Conservation (phyloP, 768 basidiomycete genomes). For the Rhizopogon vulgaris region DNA sequence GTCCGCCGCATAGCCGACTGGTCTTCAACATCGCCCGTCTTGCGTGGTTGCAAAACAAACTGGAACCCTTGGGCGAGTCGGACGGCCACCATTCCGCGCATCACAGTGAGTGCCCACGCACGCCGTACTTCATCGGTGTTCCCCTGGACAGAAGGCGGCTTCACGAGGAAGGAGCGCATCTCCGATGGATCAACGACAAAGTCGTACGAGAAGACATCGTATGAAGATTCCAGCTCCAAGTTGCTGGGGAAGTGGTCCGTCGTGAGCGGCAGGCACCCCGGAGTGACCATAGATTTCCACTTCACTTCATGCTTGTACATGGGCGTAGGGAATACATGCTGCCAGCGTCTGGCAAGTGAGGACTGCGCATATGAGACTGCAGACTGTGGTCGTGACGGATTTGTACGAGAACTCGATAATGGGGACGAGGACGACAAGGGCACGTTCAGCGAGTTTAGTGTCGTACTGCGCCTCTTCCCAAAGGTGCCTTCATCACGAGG, state of each 20-base stretch:
- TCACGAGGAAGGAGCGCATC: slow-evolving; percentile 83
- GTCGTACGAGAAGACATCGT: slow-evolving; percentile 82
- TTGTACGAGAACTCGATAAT: slow-evolving; percentile 36
- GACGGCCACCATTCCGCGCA: slow-evolving; percentile 92
- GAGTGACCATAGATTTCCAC: slow-evolving; percentile 83
- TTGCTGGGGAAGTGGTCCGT: slow-evolving; percentile 81
- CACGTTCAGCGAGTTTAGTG: slow-evolving; percentile 30
- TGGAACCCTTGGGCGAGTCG: slow-evolving; percentile 93
- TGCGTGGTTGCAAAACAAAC: slow-evolving; percentile 60
- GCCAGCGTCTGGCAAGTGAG: slow-evolving; percentile 83
- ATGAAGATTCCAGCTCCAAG: slow-evolving; percentile 68
- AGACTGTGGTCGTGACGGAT: slow-evolving; percentile 61
- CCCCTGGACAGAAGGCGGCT: slow-evolving; percentile 45
- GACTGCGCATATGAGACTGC: slow-evolving; percentile 56
- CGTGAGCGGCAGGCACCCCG: slow-evolving; percentile 84
- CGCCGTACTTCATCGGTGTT: slow-evolving; percentile 52
- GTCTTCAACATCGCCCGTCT: slow-evolving; percentile 22
- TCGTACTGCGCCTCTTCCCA: slow-evolving; percentile 49
- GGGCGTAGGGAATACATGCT: slow-evolving; percentile 74
- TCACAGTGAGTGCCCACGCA: slow-evolving; percentile 72
- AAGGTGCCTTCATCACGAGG: slow-evolving; percentile 59
- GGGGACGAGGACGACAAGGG: slow-evolving; percentile 44
- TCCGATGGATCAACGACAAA: slow-evolving; percentile 81
- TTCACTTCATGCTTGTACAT: slow-evolving; percentile 82
- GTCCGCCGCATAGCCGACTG: slow-evolving; percentile 37